Conservation (phyloP, 495 filamentous ascomycete species). For the Tetracladium marchalianum region DNA sequence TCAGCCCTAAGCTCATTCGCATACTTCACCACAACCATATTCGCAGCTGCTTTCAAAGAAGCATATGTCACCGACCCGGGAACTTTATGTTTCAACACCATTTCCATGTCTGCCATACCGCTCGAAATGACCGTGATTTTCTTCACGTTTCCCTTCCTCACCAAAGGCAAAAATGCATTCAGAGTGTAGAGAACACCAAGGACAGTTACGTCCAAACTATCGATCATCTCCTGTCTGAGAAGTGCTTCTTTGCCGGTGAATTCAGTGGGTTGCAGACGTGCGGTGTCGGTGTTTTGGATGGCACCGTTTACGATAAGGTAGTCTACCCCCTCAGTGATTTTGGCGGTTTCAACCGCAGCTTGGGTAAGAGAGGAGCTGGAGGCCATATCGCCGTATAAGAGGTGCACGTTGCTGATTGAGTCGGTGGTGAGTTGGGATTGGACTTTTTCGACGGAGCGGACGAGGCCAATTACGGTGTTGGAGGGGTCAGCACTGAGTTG, state of each 20-base stretch:
- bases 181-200: slow-evolving; percentile 34
- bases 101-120: slow-evolving; percentile 29
- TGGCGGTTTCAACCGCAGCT: slow-evolving; percentile 17
- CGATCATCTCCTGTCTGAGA: neutral
- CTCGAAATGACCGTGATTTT: slow-evolving; percentile 40
- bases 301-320: slow-evolving; percentile 37
- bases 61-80: slow-evolving; percentile 23
- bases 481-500: slow-evolving; percentile 17
- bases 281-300: slow-evolving; percentile 2
- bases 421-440: slow-evolving; percentile 19
- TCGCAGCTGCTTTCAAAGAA: slow-evolving; percentile 34
- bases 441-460: slow-evolving; percentile 16
- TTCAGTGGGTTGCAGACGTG: slow-evolving; percentile 1
- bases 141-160: slow-evolving; percentile 30
- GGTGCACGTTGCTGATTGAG: slow-evolving; percentile 21
- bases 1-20: slow-evolving; percentile 21
- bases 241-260: slow-evolving; percentile 18
- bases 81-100: slow-evolving; percentile 22
- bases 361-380: slow-evolving; percentile 22
- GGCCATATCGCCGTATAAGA: slow-evolving; percentile 30
- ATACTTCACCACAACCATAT: slow-evolving; percentile 34
- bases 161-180: slow-evolving; percentile 35
- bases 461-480: slow-evolving; percentile 19
- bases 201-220: slow-evolving; percentile 28
- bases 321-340: slow-evolving; percentile 28